These are phyloP conservation scores for Geranium rotundifolium DNA, from an alignment of 345 rosid species.

Conservation along the genomic window DNA sequence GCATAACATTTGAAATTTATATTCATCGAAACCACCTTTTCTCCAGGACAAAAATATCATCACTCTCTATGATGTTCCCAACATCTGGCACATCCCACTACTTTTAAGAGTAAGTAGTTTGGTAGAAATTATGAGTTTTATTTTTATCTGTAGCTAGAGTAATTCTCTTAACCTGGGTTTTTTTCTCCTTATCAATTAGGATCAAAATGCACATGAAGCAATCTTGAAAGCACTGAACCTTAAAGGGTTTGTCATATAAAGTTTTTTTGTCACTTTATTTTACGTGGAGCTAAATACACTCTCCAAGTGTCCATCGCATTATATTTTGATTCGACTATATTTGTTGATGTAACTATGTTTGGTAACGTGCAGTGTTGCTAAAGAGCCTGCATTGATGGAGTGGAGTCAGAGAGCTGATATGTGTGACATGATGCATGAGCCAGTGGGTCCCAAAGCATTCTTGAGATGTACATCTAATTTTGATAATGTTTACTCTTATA, in stretches of 20 bases:
- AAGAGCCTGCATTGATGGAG: conserved; percentile 57
- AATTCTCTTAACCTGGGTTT: not conserved
- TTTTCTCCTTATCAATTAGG: conserved; percentile 35
- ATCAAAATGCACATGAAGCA: conserved; percentile 91
- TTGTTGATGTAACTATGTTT: conserved; percentile 3
- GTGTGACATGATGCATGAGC: conserved; percentile 55
- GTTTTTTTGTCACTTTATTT: not conserved
- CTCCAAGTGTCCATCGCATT: too few species aligned
- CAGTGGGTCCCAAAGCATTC: conserved; percentile 30
- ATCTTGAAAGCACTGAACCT: conserved; percentile 70
- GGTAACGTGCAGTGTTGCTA: conserved; percentile 32
- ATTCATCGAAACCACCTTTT: not conserved
- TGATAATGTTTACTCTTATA: conserved; percentile 12
- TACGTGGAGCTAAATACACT: too few species aligned
- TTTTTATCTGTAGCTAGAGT: not conserved
- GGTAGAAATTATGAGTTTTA: not conserved
- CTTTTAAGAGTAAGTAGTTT: conserved; percentile 56
- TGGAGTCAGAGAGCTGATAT: conserved; percentile 65
- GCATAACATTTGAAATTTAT: not conserved
- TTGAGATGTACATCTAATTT: not conserved
- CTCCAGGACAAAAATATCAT: conserved; percentile 64
- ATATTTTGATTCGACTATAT: not conserved
- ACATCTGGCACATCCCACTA: conserved; percentile 95
- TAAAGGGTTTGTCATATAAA: conserved; percentile 31
- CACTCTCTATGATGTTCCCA: conserved; percentile 81